phyloP scores from a whole-genome alignment of 2,329 filamentous ascomycete genomes.

The Hymenoscyphus fructigenus region DNA sequence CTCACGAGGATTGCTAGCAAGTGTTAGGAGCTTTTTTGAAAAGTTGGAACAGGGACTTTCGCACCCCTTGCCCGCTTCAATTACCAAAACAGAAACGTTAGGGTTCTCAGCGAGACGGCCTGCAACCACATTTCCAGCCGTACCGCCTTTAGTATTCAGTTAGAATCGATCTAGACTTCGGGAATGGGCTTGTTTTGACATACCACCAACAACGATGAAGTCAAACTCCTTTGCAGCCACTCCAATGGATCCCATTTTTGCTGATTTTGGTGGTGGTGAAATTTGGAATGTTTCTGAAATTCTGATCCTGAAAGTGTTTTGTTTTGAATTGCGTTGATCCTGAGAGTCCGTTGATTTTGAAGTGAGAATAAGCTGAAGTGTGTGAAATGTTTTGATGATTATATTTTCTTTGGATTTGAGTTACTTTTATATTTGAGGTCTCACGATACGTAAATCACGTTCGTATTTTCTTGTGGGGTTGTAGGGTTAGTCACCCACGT shows the following conservation, averaged over 20 bases:
- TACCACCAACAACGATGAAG: constrained; percentile 42
- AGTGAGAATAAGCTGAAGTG: too few species aligned
- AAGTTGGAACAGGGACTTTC: constrained; percentile 1
- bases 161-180: not conserved
- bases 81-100: constrained; percentile 46
- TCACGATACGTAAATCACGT: too few species aligned
- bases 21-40: not conserved
- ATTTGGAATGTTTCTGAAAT: too few species aligned
- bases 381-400: too few species aligned
- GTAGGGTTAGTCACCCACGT: too few species aligned
- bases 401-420: too few species aligned
- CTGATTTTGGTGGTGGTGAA: too few species aligned
- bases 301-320: too few species aligned
- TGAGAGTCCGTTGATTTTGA: too few species aligned
- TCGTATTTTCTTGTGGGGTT: too few species aligned
- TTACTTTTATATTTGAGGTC: too few species aligned
- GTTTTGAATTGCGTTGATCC: too few species aligned
- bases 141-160: constrained; percentile 40
- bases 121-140: constrained; percentile 49
- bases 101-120: constrained; percentile 51
- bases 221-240: constrained; percentile 36
- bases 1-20: constrained; percentile 45
- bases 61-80: constrained; percentile 47
- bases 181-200: not conserved
- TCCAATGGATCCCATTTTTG: constrained; percentile 11